Conservation (phyloP, 441 rosid species). For the Kokia cookei region DNA sequence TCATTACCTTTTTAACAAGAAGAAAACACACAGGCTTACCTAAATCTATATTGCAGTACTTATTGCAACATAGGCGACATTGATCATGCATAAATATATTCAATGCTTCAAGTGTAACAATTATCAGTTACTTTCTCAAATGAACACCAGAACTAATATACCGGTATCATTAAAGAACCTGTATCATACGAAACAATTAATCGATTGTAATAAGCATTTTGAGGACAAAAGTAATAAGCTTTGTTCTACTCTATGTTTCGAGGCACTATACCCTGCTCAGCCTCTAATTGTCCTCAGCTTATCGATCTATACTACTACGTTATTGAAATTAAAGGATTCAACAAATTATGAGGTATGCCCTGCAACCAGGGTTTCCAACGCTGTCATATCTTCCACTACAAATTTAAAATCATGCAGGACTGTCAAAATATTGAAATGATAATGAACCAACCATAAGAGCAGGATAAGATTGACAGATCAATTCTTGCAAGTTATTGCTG, state of each 20-base stretch:
- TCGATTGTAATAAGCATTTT: background rate
- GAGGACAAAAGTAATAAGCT: background rate
- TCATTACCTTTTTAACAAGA: too few relatives aligned
- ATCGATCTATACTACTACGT: too few relatives aligned
- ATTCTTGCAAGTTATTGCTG: slow-evolving; percentile 14
- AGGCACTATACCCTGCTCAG: background rate
- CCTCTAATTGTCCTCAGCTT: too few relatives aligned
- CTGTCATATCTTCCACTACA: background rate
- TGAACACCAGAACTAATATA: background rate
- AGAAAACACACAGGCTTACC: too few relatives aligned
- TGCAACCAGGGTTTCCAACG: background rate
- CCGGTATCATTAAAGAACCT: background rate
- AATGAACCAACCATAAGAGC: background rate
- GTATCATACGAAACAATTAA: background rate
- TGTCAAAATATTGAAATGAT: background rate
- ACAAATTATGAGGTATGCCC: background rate
- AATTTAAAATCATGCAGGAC: background rate
- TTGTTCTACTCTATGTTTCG: background rate
- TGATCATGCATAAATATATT: background rate
- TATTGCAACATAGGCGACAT: background rate
- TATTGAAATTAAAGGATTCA: background rate
- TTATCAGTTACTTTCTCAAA: background rate
- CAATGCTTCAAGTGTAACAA: background rate
- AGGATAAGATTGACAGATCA: background rate
- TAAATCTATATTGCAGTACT: background rate